Base-by-base conservation (phyloP, 306 rosid species). In the Glycine soja region DNA sequence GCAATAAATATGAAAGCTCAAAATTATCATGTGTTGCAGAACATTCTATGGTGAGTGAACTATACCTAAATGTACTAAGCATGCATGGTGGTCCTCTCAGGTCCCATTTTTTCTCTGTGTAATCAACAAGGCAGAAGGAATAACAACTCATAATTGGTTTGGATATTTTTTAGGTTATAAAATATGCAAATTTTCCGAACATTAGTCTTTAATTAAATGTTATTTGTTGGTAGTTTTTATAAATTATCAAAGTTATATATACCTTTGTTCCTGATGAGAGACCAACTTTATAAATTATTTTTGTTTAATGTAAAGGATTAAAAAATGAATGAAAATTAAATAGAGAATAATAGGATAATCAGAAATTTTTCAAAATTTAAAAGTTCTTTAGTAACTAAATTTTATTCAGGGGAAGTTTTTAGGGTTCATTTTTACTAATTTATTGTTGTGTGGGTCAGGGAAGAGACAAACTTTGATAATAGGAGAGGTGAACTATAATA, bases 51-150 rank as follows among this genome's bases (percentile, higher is more conserved):
- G 62, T 61, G 56, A 34, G 48, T 13, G 52, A 79, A 30, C 38
- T 79, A 43, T 67, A 11, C 59, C 76, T 70, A 70, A 78, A 78
- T 18, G 53, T 34, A 32, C 52, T 38, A 51, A 51, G 40, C 72
- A 30, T 51, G 30, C 64, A 36, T 16, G 42, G 51, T 46, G 74
- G 73, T 63, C 34, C 68, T 40, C 12, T 42, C 2, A 24, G 68
- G 59, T 78, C 82, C 12, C 46, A 12, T 68, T 34, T 54, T 10
- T 36, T 64, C 54, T 54, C 58, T 38, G 13, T 42, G 59, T 9
- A 43, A 69, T 66, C 74, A 52, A 43, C 74, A 78, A 78, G 45
- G 58, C 67, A n/a, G 19, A 68, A 69, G 48, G 70, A 56, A 56
- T 40, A 45, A 15, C 18, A 14, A 19, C 18, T 12, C 47, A 42